Conservation (phyloP, 306 rosid genomes). For the Trifolium pratense region DNA sequence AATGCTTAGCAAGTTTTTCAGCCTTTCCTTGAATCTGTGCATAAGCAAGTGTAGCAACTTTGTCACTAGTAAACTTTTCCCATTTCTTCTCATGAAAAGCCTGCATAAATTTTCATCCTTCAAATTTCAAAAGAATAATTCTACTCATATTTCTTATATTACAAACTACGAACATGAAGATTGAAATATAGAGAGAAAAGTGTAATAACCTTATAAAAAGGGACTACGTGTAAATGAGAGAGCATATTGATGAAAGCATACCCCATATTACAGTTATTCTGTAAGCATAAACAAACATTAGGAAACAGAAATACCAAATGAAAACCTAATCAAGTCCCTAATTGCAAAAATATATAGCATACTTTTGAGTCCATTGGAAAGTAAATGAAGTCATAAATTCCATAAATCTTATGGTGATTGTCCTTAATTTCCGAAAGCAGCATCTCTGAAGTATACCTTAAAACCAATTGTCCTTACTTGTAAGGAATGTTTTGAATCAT, state of each 20-base stretch:
- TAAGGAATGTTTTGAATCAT: slow-evolving; percentile 93
- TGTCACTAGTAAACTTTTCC: slow-evolving; percentile 47
- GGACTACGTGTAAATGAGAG: slow-evolving; percentile 79
- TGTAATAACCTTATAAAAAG: slow-evolving; percentile 64
- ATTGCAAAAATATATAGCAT: slow-evolving; percentile 28
- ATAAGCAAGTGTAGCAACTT: slow-evolving; percentile 57
- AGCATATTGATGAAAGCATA: slow-evolving; percentile 94
- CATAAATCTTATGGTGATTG: slow-evolving; percentile 49
- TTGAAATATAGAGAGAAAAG: background rate
- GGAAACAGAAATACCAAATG: slow-evolving; percentile 19
- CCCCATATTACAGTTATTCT: slow-evolving; percentile 68
- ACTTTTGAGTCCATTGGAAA: slow-evolving; percentile 93
- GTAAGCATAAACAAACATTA: slow-evolving; percentile 46
- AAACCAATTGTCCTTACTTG: slow-evolving; percentile 61
- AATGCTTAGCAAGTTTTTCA: slow-evolving; percentile 45
- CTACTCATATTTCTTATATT: too few species aligned
- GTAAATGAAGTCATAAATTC: slow-evolving; percentile 83
- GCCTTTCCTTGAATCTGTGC: too few species aligned
- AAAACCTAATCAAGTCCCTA: background rate
- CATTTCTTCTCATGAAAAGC: too few species aligned
- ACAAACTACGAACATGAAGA: background rate
- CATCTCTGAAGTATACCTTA: slow-evolving; percentile 85
- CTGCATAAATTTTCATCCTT: too few species aligned
- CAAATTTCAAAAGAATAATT: background rate
- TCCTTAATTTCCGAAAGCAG: slow-evolving; percentile 85